phyloP scores from a whole-genome alignment of 2,329 filamentous ascomycete species.

The Pestalotiopsis sp. region DNA sequence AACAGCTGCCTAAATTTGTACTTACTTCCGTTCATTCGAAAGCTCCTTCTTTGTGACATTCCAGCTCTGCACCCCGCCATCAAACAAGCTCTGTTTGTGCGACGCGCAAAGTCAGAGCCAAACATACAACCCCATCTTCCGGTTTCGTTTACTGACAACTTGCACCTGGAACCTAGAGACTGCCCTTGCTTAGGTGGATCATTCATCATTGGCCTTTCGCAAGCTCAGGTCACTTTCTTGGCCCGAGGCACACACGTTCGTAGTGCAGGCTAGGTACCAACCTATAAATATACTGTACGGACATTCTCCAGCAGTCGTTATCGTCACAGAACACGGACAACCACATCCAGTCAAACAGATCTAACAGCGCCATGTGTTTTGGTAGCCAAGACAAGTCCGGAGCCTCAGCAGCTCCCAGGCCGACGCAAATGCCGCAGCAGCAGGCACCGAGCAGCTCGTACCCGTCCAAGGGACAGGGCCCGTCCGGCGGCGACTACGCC shows the following conservation, averaged over 20 bases:
- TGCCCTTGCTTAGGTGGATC: not conserved
- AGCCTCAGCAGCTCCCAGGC: slow-evolving; percentile 42
- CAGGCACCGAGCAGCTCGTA: slow-evolving; percentile 23
- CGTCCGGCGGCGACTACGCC: slow-evolving; percentile 21
- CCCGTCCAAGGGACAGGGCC: slow-evolving; percentile 21
- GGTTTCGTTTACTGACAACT: not conserved
- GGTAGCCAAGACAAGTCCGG: slow-evolving; percentile 44
- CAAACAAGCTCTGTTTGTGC: not conserved
- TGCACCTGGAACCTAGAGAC: not conserved
- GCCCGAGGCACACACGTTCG: not conserved
- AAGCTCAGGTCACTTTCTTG: not conserved
- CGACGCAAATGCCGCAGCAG: slow-evolving; percentile 30
- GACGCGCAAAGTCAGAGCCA: not conserved
- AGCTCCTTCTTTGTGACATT: not conserved
- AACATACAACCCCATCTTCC: not conserved
- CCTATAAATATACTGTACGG: not conserved
- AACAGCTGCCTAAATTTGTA: no score
- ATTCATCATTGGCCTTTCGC: not conserved
- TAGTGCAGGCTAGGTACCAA: not conserved
- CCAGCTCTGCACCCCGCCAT: not conserved
- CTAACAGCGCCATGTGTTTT: slow-evolving; percentile 49
- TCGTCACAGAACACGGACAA: not conserved
- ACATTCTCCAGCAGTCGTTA: not conserved
- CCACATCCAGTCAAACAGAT: not conserved
- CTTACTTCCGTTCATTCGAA: no score